Evolutionary conservation across 768 basidiomycete genomes (phyloP).

Genomic region (Rubroboletus pulcherrimus): DNA sequence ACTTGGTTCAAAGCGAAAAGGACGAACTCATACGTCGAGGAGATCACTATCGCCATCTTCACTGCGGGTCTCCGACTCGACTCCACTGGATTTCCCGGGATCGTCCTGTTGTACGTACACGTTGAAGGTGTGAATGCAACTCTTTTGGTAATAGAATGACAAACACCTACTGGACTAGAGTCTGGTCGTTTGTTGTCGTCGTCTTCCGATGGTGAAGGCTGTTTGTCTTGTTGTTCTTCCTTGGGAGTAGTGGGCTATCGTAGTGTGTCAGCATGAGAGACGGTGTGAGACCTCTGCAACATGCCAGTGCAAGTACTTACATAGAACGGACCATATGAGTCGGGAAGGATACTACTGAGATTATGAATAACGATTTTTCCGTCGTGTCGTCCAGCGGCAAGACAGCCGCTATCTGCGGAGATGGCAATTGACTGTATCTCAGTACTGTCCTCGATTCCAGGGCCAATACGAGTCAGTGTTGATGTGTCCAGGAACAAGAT

Average conservation of each 20-base stretch:
- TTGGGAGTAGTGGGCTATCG: background rate
- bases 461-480: no score
- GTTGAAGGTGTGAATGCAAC: background rate
- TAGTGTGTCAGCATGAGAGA: background rate
- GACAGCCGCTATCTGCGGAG: no score
- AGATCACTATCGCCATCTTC: background rate
- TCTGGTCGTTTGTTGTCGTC: background rate
- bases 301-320: no score
- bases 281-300: no score
- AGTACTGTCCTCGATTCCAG: no score
- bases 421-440: no score
- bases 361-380: no score
- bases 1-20: background rate
- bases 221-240: background rate
- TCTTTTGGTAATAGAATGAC: background rate
- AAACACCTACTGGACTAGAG: background rate
- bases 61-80: background rate
- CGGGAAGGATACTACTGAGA: no score
- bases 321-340: no score
- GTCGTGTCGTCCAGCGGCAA: no score
- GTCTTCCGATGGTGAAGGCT: background rate
- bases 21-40: background rate
- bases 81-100: background rate
- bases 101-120: background rate
- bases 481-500: no score